phyloP scores from a whole-genome alignment of 139 green algal species.

The Axilococcus clingmanii region DNA sequence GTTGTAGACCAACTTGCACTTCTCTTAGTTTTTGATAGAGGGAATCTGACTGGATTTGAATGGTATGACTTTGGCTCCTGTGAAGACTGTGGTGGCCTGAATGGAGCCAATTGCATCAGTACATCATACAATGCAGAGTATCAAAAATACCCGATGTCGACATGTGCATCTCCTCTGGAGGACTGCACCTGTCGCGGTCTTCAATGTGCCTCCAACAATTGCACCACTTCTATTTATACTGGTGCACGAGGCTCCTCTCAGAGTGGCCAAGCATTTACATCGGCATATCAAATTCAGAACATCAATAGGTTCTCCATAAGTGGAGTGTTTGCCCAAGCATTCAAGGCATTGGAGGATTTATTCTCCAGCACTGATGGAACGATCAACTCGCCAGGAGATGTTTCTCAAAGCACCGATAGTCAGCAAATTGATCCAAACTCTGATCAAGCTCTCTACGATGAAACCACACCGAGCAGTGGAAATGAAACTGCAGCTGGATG shows the following conservation, averaged over 20 bases:
- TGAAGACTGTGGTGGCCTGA: conserved; percentile 16
- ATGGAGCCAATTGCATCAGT: not conserved
- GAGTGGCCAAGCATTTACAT: conserved; percentile 16
- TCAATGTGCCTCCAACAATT: conserved; percentile 18
- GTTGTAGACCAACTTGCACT: conserved; percentile 25
- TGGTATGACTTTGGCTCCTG: conserved; percentile 37
- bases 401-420: too few species aligned
- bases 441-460: too few species aligned
- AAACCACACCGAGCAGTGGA: too few species aligned
- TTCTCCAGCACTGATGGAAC: too few species aligned
- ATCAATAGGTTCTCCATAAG: conserved; percentile 29
- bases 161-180: conserved; percentile 15
- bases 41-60: conserved; percentile 11
- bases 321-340: not conserved
- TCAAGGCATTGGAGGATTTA: too few species aligned
- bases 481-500: too few species aligned
- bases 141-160: conserved; percentile 8
- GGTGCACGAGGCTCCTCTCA: conserved; percentile 21
- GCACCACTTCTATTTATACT: conserved; percentile 21
- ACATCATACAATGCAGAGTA: conserved; percentile 5
- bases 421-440: too few species aligned
- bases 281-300: conserved; percentile 22
- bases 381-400: too few species aligned
- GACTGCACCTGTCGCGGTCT: conserved; percentile 12
- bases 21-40: conserved; percentile 17